Base-by-base conservation (phyloP, 345 rosid species). In the Mangifera indica region DNA sequence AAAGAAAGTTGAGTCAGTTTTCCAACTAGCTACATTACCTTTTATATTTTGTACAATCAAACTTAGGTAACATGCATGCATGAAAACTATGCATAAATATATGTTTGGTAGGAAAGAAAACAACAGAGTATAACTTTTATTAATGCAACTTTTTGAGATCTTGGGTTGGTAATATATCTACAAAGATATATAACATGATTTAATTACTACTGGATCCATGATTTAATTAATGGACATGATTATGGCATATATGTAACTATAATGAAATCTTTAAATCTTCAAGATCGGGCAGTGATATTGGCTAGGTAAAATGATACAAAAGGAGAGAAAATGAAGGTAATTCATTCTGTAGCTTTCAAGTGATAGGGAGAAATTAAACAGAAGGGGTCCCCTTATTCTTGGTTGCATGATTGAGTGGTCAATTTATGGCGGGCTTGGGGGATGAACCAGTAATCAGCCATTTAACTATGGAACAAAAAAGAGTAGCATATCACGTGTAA, bases 361-460 rank as follows among this genome's bases (percentile, higher is more conserved):
- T 5, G 32, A 13, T 13, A 26, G 4, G 37, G 46, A 18, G 15
- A 11, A 22, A 15, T 46, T 15, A 15, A 2, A 15, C 1, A 34
- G 12, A 32, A 5, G 26, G 58, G 65, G 72, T 63, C 49, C 32
- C 57, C 24, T 18, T 69, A 29, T 56, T 2, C 49, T 46, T 63
- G 80, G 56, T 59, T 79, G 71, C 72, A 72, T 44, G 52, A 71
- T 51, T 73, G 85, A 82, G 53, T 73, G 5, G 84, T 84, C 85
- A 59, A 78, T 84, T 78, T 72, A 63, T 64, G 71, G 79, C 79
- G 88, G 85, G 82, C 76, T 73, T 65, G 37, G 60, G 56, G 53
- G 52, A 26, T 46, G 71, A 78, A 32, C 42, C 60, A 54, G 51
- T 49, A 70, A 60, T 34, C 70, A 42, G 64, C 37, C 56, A 69